Evolutionary conservation across 2,329 filamentous ascomycete species (phyloP), one percentile per base, ranked within the genome.

Genomic region (Chrysoporthe austroafricana): DNA sequence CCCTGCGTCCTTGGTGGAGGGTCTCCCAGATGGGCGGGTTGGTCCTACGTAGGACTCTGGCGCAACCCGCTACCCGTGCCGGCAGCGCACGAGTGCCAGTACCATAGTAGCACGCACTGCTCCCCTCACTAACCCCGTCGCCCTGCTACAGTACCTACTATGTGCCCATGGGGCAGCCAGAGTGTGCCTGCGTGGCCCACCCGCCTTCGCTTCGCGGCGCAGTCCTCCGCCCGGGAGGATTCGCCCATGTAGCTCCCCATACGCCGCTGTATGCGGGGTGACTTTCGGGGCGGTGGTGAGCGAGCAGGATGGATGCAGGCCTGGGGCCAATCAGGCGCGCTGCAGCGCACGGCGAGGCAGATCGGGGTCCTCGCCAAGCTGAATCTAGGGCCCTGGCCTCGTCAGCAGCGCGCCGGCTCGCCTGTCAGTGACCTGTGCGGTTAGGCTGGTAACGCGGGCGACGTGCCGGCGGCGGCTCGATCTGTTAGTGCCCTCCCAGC

Each of bases 331-430:
- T 65, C 56, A 64, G 62, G 56, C 26, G 39, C 52, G 46, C 56
- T 52, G 62, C 56, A 62, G 52, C 57, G 54, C 42, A 48, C 42
- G 26, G 36, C 62, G 56, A 68, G 66, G 66, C 66, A 67, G 66
- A 67, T 56, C 65, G 11, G 11, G 32, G 34, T 34, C 32, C 54
- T 57, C 32, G 13, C 26, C 54, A 57, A 46, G 54, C 26, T 57
- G 54, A 57, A 34, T 26, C 2, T 26, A 2, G 26, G 26, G 26
- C 26, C 26, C 26, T 26, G 26, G 26, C 50, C 50, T 52, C 21
- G 48, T 11, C 48, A 11, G 48, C 48, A 18, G 26, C 13, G 48
- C n/a, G 21, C n/a, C 48, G 26, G 48, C 21, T 21, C 14, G 26
- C 26, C 26, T 26, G 26, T 26, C 26, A 26, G 26, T 26, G 26